Base-by-base conservation (phyloP, 371 early-diverging fungal genomes). In the Zopfochytrium polystomum region DNA sequence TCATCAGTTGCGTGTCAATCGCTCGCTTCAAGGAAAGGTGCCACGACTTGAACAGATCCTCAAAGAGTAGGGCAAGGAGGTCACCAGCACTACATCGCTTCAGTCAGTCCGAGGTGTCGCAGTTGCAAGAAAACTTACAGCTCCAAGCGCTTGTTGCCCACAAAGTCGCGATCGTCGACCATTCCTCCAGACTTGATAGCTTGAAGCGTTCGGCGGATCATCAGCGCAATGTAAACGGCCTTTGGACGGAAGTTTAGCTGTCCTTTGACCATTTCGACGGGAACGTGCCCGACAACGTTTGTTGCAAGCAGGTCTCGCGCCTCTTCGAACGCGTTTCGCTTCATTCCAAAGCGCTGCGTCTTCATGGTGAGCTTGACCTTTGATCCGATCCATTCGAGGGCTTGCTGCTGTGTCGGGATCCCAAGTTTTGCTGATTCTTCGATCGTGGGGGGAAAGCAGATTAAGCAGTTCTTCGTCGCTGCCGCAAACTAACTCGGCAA, bases 141-240 rank as follows among this genome's bases (percentile, higher is more conserved):
- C 81, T 99, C 99, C 61, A 99, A 81, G 73, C 99, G 88, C 79
- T 99, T 99, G 85, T 99, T 99, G 67, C 99, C 99, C 33, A 99
- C 87, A 78, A 96, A 99, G 82, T 99, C 99, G 68, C 97, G 91
- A 76, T 99, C 99, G 74, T 99, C 99, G 4, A 93, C 87, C 62
- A 87, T 75, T 7, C 88, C 85, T 33, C 86, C 87, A 52, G 90
- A 87, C 31, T 82, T 77, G 70, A 90, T 84, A 25, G 97, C 94
- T 70, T 91, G 85, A 47, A 99, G 76, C 2, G 95, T 92, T 66
- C 97, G 87, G 45, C 99, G 87, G n/a, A 92, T 88, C 99, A 99
- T 99, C 57, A 97, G 79, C 27, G 95, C 92, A 25, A 99, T 82
- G 65, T 95, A 98, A 32, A 99, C 87, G 61, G 89, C 92, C 75